A percentile compares a stretch with the other conserved stretches of the same genome.
Conservation (phyloP, 169 alveolate species). For the Hepatocystis sp. region DNA sequence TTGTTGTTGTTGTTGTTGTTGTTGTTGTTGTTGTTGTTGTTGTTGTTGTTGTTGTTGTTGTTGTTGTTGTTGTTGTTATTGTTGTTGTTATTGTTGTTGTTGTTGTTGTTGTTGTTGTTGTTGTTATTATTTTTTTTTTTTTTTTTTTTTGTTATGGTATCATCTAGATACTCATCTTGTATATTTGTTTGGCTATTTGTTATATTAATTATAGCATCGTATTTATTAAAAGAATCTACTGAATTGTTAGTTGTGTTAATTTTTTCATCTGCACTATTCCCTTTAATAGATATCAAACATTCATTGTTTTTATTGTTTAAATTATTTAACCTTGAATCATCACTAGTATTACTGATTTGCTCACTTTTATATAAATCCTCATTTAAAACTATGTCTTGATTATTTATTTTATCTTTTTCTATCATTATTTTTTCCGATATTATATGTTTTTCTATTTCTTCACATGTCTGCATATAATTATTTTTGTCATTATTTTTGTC, state of each 20-base stretch:
- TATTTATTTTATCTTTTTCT: background rate
- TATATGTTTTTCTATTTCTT: background rate
- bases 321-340: background rate
- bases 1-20: too few species aligned
- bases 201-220: conserved; percentile 11
- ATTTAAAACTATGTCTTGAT: background rate
- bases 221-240: background rate
- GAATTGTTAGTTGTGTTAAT: background rate
- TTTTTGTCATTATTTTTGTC: too few species aligned
- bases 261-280: background rate
- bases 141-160: background rate
- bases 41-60: background rate
- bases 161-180: background rate
- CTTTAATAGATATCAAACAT: conserved; percentile 9
- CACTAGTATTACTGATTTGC: background rate
- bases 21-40: too few species aligned
- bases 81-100: background rate
- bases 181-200: background rate
- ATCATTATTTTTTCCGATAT: background rate
- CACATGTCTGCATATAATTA: too few species aligned
- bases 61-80: background rate
- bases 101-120: background rate
- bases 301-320: background rate
- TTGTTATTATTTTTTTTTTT: background rate
- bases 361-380: background rate